phyloP scores from a whole-genome alignment of 1,284 basidiomycete genomes.

The Coniferiporia sulphurascens region DNA sequence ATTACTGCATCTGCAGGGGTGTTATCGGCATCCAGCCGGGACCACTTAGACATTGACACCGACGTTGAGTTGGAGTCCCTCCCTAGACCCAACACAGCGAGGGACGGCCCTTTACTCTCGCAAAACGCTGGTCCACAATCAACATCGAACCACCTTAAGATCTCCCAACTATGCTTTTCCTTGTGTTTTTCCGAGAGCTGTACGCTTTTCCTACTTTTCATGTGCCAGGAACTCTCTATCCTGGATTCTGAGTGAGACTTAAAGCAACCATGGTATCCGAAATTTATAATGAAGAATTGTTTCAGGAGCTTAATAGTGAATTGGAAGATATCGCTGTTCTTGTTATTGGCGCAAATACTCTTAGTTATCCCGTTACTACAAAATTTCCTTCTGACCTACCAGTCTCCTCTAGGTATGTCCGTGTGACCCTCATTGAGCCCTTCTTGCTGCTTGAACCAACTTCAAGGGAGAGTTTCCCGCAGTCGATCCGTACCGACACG shows the following conservation, averaged over 20 bases:
- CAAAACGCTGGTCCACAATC: not conserved
- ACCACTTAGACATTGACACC: slow-evolving; percentile 30
- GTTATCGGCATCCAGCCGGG: slow-evolving; percentile 22
- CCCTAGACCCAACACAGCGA: slow-evolving; percentile 6
- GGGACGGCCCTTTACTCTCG: not conserved
- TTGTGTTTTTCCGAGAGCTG: slow-evolving; percentile 66
- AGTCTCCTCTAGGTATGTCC: slow-evolving; percentile 14
- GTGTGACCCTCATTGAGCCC: not conserved
- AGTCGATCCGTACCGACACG: slow-evolving; percentile 31
- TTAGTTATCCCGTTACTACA: slow-evolving; percentile 57
- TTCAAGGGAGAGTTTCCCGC: slow-evolving; percentile 24
- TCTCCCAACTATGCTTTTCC: slow-evolving; percentile 55
- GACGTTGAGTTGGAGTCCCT: slow-evolving; percentile 12
- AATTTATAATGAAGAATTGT: not conserved
- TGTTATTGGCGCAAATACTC: slow-evolving; percentile 52
- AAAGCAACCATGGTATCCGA: not conserved
- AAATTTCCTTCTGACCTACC: slow-evolving; percentile 50
- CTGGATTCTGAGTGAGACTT: slow-evolving; percentile 47
- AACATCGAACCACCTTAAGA: slow-evolving; percentile 36
- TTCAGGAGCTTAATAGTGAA: slow-evolving; percentile 54
- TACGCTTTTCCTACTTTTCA: slow-evolving; percentile 58
- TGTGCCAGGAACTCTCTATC: slow-evolving; percentile 55
- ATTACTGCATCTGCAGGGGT: slow-evolving; percentile 28
- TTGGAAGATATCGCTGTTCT: slow-evolving; percentile 57
- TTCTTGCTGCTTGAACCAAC: not conserved